A percentile compares a stretch with the other conserved stretches of the same genome.
Conservation (phyloP, 2,329 filamentous ascomycete genomes). For the Talaromyces islandicus region DNA sequence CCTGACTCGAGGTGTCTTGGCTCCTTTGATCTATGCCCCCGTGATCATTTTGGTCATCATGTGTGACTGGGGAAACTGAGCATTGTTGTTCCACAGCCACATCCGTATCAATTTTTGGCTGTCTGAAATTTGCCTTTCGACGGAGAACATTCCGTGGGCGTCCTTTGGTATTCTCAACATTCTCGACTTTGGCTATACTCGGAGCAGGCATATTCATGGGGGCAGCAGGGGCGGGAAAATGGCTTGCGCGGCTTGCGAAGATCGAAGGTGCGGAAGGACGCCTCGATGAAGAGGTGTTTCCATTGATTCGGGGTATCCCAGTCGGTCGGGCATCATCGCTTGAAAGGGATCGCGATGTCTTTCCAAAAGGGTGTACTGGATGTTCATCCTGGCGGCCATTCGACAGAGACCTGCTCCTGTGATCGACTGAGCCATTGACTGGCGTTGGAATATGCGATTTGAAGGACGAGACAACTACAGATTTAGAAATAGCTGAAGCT, state of each 20-base stretch:
- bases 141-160: slow-evolving; percentile 35
- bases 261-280: slow-evolving; percentile 9
- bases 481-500: slow-evolving; percentile 14
- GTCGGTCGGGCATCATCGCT: slow-evolving; percentile 21
- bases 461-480: slow-evolving; percentile 15
- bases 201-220: not conserved
- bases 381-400: slow-evolving; percentile 22
- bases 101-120: slow-evolving; percentile 24
- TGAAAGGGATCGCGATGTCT: slow-evolving; percentile 16
- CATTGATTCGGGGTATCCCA: slow-evolving; percentile 24
- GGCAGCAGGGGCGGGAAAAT: not conserved
- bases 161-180: slow-evolving; percentile 16
- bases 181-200: slow-evolving; percentile 13
- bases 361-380: slow-evolving; percentile 14
- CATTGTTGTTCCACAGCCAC: not conserved
- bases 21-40: slow-evolving; percentile 1
- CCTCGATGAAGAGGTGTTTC: slow-evolving; percentile 14
- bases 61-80: not conserved
- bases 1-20: slow-evolving; percentile 3
- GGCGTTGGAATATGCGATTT: slow-evolving; percentile 24
- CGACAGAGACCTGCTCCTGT: slow-evolving; percentile 20
- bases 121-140: slow-evolving; percentile 29
- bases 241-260: not conserved
- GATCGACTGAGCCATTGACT: slow-evolving; percentile 16
- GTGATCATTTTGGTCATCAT: slow-evolving; percentile 5